Base-by-base conservation (phyloP, 257 asterid species). In the Voacanga thouarsii region DNA sequence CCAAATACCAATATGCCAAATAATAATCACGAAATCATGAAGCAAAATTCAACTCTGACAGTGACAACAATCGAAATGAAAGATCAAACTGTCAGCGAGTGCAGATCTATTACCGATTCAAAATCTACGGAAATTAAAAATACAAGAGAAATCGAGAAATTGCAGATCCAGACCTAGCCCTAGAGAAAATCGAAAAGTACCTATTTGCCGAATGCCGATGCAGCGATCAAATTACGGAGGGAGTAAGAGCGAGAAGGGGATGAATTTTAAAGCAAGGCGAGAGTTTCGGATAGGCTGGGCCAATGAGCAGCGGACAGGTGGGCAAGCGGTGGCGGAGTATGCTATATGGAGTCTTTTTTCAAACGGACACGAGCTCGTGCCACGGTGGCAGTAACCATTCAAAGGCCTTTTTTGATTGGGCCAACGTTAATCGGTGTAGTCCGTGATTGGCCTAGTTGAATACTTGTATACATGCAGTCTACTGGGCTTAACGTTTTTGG, bases 351-450 rank as follows among this genome's bases (percentile, higher is more conserved):
- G 59, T 24, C n/a, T 5, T 45, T 10, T 66, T 68, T 28, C 28
- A 26, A 47, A 50, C 24, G 9, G 61, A 26, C 76, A 30, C 76
- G 15, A 19, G 63, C 30, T 60, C 57, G 75, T 72, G 80, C 76
- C 86, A 80, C 78, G 86, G 83, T 83, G 87, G 86, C 81, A 9
- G 7, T 77, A 85, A 83, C 87, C 57, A 51, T 86, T 83, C 75
- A 47, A 71, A 71, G 15, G 24, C 8, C 14, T 47, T 70, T 47
- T 39, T 2, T 1, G 1, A 53, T 71, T 69, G 74, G 30, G 21
- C 4, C 44, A 2, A 33, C 37, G n/a, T n/a, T n/a, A n/a, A n/a
- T 33, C 37, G 1, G 37, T 33, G 1, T 2, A 33, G 37, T 1
- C 37, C 37, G 37, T 33, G 37, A 33, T 33, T 33, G 37, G 37